Base-by-base conservation (phyloP, 73 alveolate species). In the Urostyla sp. region DNA sequence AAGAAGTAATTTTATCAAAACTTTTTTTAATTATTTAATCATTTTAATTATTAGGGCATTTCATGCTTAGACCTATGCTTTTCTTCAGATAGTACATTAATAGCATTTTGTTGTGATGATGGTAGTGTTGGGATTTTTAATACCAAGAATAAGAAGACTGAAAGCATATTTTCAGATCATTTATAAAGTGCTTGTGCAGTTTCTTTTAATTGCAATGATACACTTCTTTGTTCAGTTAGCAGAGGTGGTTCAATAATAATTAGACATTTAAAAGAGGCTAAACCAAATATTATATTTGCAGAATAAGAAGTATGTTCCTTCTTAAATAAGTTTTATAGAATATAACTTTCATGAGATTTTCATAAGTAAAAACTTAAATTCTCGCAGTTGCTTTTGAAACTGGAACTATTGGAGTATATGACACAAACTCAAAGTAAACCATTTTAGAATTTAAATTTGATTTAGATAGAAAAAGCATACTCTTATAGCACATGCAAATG, bases 171-270 rank as follows among this genome's bases (percentile, higher is more conserved):
- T 34, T 32, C 57, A 30, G 34, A 59, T 30, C 5, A 11, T 32
- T 32, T 7, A n/a, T 3, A 18, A 21, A 16, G 6, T 15, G 15
- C 56, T 5, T 4, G 23, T 18, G 67, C 87, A 30, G 94, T 90
- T 5, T 38, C 79, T 51, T 55, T 80, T 67, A 87, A 87, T 48
- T 23, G 18, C 1, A 87, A 89, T 24, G 91, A 90, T 46, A 5
- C 40, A 15, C 77, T 69, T 7, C 5, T 90, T 18, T 89, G 87
- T 3, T 52, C 78, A 1, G 79, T 76, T 27, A 27, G 85, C 26
- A 26, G 37, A 0, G 81, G 75, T 45, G 92, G 92, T n/a, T 32
- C 30, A 20, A 84, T 84, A 24, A 35, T 27, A 16, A 51, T 84
- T 31, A 66, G 7, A 21, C 55, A 32, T 21, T 16, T n/a, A 10